Evolutionary conservation across 2,329 filamentous ascomycete genomes (phyloP).

Genomic region (Penicillium sp.): DNA sequence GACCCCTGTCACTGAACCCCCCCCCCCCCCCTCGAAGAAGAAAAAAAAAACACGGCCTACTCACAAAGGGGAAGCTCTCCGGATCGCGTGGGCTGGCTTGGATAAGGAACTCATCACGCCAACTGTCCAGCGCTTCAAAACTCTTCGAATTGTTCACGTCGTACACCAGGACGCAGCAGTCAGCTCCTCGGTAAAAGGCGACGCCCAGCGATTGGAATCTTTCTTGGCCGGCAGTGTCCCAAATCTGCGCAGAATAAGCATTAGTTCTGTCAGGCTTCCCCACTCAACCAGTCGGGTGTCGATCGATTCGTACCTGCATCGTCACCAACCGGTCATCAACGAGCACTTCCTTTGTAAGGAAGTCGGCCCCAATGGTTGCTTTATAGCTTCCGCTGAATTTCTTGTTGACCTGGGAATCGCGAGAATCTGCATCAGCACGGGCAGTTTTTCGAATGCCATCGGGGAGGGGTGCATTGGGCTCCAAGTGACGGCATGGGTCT

Average conservation of each 20-base stretch:
- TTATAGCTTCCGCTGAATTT: slow-evolving; percentile 99
- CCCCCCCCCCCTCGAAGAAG: too few relatives aligned
- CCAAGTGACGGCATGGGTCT: not conserved
- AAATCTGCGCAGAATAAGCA: slow-evolving; percentile 56
- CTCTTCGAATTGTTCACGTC: slow-evolving; percentile 99
- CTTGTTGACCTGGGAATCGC: slow-evolving; percentile 78
- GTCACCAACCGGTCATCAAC: slow-evolving; percentile 96
- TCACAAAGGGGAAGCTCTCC: slow-evolving; percentile 94
- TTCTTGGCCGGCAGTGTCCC: slow-evolving; percentile 96
- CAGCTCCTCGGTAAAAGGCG: slow-evolving; percentile 93
- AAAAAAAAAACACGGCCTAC: slow-evolving; percentile 30
- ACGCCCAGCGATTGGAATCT: slow-evolving; percentile 96
- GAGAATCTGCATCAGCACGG: slow-evolving; percentile 12
- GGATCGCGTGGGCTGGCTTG: slow-evolving; percentile 95
- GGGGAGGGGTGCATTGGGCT: too few relatives aligned
- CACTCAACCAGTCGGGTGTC: too few relatives aligned
- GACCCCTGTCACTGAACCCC: too few relatives aligned
- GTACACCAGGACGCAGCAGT: slow-evolving; percentile 96
- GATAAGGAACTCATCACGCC: slow-evolving; percentile 96
- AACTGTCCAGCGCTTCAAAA: slow-evolving; percentile 96
- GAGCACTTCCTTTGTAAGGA: slow-evolving; percentile 94
- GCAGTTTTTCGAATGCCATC: slow-evolving; percentile 4
- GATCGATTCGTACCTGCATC: slow-evolving; percentile 67
- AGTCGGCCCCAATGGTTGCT: slow-evolving; percentile 97
- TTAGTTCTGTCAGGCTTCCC: too few relatives aligned